Percentiles rank a stretch among this genome's conserved stretches.
Conservation (phyloP, 768 basidiomycete species). For the Russula vinacea region DNA sequence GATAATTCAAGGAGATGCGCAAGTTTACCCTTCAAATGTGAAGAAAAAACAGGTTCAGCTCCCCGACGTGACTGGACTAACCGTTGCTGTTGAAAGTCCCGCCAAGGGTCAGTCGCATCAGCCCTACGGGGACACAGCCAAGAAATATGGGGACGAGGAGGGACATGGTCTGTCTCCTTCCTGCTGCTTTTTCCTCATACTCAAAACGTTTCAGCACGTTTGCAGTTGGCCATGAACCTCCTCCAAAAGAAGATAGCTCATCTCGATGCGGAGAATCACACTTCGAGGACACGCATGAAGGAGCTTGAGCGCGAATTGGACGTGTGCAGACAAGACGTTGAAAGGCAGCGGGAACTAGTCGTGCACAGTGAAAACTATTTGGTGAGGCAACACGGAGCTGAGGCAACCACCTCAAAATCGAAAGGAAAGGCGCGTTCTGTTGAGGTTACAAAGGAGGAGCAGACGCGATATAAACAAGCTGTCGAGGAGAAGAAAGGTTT, state of each 20-base stretch:
- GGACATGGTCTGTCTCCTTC: conserved; percentile 51
- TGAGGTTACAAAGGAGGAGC: conserved; percentile 27
- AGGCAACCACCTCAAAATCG: conserved; percentile 36
- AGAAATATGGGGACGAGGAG: conserved; percentile 49
- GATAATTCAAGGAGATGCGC: background rate
- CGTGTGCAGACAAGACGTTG: conserved; percentile 74
- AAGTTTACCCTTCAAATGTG: conserved; percentile 31
- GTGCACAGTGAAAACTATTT: conserved; percentile 53
- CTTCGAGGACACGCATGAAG: conserved; percentile 76
- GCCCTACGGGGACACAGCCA: conserved; percentile 41
- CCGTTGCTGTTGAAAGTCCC: conserved; percentile 72
- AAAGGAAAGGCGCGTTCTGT: conserved; percentile 39
- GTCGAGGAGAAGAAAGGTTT: conserved; percentile 88
- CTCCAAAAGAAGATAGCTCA: conserved; percentile 68
- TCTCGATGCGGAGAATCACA: conserved; percentile 77
- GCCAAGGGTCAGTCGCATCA: conserved; percentile 52
- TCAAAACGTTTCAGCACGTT: conserved; percentile 45
- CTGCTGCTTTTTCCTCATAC: conserved; percentile 8
- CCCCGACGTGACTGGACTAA: conserved; percentile 83
- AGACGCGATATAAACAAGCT: conserved; percentile 61
- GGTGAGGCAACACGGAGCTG: conserved; percentile 32
- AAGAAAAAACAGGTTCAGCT: conserved; percentile 45
- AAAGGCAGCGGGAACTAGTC: conserved; percentile 61
- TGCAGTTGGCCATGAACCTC: conserved; percentile 56
- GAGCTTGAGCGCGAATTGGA: conserved; percentile 88